A percentile compares a stretch with the other conserved stretches of the same genome.
Evolutionary conservation across 495 filamentous ascomycete species (phyloP).

Genomic region (Neurospora sp.): DNA sequence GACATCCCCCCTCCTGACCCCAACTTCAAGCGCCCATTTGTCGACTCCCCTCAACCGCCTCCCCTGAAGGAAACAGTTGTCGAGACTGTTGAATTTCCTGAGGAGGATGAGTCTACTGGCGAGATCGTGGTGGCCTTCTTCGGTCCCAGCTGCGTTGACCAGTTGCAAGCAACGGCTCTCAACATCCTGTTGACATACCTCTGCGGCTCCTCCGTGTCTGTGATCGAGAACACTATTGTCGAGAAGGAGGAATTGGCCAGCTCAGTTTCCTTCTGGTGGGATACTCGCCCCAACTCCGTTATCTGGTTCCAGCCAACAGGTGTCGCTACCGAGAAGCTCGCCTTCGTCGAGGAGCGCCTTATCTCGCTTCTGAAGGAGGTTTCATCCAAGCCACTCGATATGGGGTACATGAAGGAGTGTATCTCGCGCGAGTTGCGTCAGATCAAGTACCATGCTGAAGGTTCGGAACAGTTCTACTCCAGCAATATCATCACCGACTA

Average conservation of each 20-base stretch:
- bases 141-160: conserved; percentile 67
- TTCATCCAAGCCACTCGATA: conserved; percentile 68
- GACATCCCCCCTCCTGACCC: conserved; percentile 63
- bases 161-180: conserved; percentile 53
- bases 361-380: conserved; percentile 75
- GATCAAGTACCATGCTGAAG: conserved; percentile 70
- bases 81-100: conserved; percentile 81
- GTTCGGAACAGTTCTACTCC: conserved; percentile 61
- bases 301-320: conserved; percentile 75
- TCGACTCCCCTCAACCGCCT: conserved; percentile 72
- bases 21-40: conserved; percentile 79
- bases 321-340: conserved; percentile 78
- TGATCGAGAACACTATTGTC: conserved; percentile 85
- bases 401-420: conserved; percentile 81
- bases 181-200: conserved; percentile 74
- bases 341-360: conserved; percentile 71
- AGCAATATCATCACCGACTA: conserved; percentile 81
- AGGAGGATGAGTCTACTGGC: conserved; percentile 88
- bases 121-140: conserved; percentile 78
- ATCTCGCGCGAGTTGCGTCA: conserved; percentile 67
- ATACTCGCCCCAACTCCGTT: conserved; percentile 67
- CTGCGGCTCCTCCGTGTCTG: conserved; percentile 80
- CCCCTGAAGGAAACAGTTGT: conserved; percentile 56
- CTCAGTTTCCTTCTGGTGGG: conserved; percentile 63
- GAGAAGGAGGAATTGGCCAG: conserved; percentile 90